Evolutionary conservation across 805 yeast genomes (phyloP).

Genomic region (Candida nonsorbophila): DNA sequence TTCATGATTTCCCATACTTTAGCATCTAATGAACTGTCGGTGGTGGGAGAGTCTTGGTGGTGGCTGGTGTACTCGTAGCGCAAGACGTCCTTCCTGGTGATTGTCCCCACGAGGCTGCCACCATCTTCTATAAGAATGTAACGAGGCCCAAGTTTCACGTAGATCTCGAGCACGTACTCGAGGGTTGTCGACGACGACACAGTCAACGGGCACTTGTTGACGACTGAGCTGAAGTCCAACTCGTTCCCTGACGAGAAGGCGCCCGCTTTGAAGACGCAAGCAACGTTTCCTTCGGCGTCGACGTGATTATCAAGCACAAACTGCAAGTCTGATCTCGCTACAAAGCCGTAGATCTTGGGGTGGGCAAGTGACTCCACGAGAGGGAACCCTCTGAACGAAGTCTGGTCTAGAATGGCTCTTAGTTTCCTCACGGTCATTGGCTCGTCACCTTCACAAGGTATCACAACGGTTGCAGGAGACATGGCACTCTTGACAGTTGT

Average conservation of each 20-base stretch:
- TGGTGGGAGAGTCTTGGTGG: slow-evolving; percentile 12
- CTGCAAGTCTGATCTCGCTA: slow-evolving; percentile 38
- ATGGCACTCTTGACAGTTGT: slow-evolving; percentile 51
- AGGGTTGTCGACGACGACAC: slow-evolving; percentile 51
- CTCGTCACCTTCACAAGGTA: slow-evolving; percentile 28
- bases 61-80: slow-evolving; percentile 48
- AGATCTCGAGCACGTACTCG: slow-evolving; percentile 60
- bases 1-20: slow-evolving; percentile 31
- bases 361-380: slow-evolving; percentile 35
- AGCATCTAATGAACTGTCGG: slow-evolving; percentile 20
- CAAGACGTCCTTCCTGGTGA: slow-evolving; percentile 81
- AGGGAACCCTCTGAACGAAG: slow-evolving; percentile 48
- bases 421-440: slow-evolving; percentile 27
- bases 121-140: slow-evolving; percentile 59
- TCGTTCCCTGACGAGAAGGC: too few relatives aligned
- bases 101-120: slow-evolving; percentile 64
- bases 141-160: slow-evolving; percentile 76
- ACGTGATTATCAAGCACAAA: slow-evolving; percentile 16
- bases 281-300: slow-evolving; percentile 5
- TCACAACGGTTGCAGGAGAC: slow-evolving; percentile 37
- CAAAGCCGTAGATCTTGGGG: slow-evolving; percentile 41
- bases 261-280: slow-evolving; percentile 5
- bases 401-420: slow-evolving; percentile 23
- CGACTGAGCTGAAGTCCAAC: slow-evolving; percentile 17
- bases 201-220: slow-evolving; percentile 58